Evolutionary conservation across 768 basidiomycete species (phyloP).

Genomic region (Tephrocybe rancida): DNA sequence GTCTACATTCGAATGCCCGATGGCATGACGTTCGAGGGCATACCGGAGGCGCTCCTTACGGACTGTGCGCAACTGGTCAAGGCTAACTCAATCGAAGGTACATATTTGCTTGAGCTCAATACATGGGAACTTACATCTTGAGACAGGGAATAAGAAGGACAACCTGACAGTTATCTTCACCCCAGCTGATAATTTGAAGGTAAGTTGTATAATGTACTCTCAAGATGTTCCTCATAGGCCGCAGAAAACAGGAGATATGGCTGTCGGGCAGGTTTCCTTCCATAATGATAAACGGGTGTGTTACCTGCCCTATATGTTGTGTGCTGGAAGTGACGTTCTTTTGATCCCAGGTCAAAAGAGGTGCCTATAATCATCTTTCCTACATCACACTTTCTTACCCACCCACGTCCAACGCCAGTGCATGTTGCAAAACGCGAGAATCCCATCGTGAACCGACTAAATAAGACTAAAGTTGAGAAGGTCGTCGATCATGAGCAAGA

Average conservation of each 20-base stretch:
- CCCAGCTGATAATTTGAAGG: conserved; percentile 90
- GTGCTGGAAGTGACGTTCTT: neutral
- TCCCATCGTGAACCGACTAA: conserved; percentile 85
- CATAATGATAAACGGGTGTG: conserved; percentile 85
- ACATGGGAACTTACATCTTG: conserved; percentile 3
- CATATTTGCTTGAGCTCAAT: neutral
- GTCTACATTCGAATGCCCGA: conserved; percentile 92
- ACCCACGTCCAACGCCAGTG: conserved; percentile 44
- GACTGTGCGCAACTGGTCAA: conserved; percentile 97
- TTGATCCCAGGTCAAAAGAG: conserved; percentile 71
- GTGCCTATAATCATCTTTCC: conserved; percentile 36
- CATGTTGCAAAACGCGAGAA: conserved; percentile 85
- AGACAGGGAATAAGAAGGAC: conserved; percentile 91
- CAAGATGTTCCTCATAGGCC: neutral
- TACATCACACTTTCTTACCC: neutral
- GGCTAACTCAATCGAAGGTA: conserved; percentile 96
- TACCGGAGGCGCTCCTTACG: conserved; percentile 73
- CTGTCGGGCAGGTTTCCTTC: conserved; percentile 94
- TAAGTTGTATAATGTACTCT: conserved; percentile 28
- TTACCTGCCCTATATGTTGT: neutral
- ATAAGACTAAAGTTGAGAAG: conserved; percentile 88
- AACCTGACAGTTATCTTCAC: conserved; percentile 94
- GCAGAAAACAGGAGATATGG: conserved; percentile 98
- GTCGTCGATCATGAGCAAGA: conserved; percentile 93
- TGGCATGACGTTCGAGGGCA: conserved; percentile 84